Percentiles rank a stretch among this genome's conserved stretches.
phyloP scores from a whole-genome alignment of 345 rosid species.

The Murraya paniculata region DNA sequence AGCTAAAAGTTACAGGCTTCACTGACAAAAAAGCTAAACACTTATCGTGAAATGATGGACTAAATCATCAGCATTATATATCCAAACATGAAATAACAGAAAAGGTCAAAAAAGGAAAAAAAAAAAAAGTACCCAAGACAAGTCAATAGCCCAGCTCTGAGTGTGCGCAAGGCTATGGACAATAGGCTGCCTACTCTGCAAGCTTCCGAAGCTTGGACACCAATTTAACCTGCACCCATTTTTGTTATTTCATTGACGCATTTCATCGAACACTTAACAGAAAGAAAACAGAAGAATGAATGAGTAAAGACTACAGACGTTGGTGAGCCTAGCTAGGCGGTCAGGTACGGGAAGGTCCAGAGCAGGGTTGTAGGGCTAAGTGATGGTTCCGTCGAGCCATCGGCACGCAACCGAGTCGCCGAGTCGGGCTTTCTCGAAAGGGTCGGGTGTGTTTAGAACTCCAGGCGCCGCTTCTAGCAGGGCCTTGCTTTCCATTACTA shows the following conservation, averaged over 20 bases:
- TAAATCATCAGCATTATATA: neutral
- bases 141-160: slow-evolving; percentile 92
- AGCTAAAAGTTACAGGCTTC: neutral
- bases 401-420: slow-evolving; percentile 66
- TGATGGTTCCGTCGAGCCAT: slow-evolving; percentile 76
- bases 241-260: slow-evolving; percentile 18
- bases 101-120: no score
- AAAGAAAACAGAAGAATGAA: neutral
- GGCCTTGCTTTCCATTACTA: slow-evolving; percentile 47
- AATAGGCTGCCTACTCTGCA: slow-evolving; percentile 87
- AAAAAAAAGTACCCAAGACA: slow-evolving; percentile 61
- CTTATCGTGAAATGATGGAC: neutral
- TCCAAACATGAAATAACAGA: neutral
- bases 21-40: neutral
- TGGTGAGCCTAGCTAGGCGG: slow-evolving; percentile 70
- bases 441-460: slow-evolving; percentile 75
- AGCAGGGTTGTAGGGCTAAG: slow-evolving; percentile 47
- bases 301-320: slow-evolving; percentile 22
- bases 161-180: slow-evolving; percentile 84
- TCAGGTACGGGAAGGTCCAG: slow-evolving; percentile 55
- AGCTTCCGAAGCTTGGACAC: slow-evolving; percentile 83
- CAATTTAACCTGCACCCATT: slow-evolving; percentile 55
- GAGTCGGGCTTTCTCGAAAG: slow-evolving; percentile 65
- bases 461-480: slow-evolving; percentile 68
- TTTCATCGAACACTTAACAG: slow-evolving; percentile 23